These are phyloP conservation scores for Ogataea sp. DNA, from an alignment of 805 yeast genomes.

Conservation along the genomic window DNA sequence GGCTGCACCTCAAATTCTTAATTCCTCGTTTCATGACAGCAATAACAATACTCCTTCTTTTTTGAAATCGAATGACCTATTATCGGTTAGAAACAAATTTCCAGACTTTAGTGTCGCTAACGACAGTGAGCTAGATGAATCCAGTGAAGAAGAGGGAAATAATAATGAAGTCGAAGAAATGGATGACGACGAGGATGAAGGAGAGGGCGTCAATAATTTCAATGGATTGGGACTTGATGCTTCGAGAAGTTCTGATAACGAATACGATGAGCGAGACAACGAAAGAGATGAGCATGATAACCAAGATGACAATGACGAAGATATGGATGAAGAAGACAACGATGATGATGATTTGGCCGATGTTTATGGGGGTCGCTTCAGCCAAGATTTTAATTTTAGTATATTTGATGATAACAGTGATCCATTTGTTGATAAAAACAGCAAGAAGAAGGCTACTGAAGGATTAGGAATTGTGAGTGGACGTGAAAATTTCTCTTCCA, in stretches of 20 bases:
- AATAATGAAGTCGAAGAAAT: slow-evolving; percentile 19
- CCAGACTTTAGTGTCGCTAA: slow-evolving; percentile 4
- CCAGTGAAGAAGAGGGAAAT: slow-evolving; percentile 2
- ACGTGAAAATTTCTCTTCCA: no score
- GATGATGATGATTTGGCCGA: slow-evolving; percentile 12
- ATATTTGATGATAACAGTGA: background rate
- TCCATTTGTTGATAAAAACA: background rate
- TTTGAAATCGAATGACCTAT: slow-evolving; percentile 4
- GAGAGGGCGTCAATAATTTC: no score
- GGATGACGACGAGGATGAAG: slow-evolving; percentile 7
- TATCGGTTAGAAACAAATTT: slow-evolving; percentile 1
- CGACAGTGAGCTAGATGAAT: slow-evolving; percentile 2
- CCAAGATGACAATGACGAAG: slow-evolving; percentile 10
- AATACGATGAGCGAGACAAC: no score
- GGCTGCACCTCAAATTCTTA: background rate
- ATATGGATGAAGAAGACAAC: slow-evolving; percentile 14
- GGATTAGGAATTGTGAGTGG: background rate
- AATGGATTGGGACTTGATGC: no score
- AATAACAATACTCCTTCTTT: slow-evolving; percentile 16
- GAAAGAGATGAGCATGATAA: no score
- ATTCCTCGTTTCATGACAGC: background rate
- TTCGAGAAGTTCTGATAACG: no score
- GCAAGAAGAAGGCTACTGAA: background rate
- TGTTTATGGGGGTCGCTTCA: background rate
- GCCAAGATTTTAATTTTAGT: background rate